These are phyloP conservation scores for Globisporangium iwayamae DNA, from an alignment of 352 stramenopile species.

Conservation along the genomic window DNA sequence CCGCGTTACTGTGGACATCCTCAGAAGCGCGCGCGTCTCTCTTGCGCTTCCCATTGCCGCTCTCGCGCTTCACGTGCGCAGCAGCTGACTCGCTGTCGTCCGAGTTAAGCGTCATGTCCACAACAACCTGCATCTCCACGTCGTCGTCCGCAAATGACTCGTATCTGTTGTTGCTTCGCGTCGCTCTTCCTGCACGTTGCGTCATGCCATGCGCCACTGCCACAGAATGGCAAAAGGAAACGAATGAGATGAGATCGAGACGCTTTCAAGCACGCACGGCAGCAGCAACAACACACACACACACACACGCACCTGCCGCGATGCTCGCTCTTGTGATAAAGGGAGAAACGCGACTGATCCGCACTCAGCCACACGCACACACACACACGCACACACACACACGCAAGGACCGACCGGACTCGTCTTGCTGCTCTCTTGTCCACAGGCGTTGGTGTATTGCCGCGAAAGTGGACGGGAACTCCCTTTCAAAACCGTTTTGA, in stretches of 20 bases:
- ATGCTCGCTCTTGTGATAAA: neutral
- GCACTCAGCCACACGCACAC: neutral
- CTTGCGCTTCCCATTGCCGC: slow-evolving; percentile 4
- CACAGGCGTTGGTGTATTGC: neutral
- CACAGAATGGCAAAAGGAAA: neutral
- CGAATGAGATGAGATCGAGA: neutral
- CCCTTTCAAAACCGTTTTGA: neutral
- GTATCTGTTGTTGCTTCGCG: neutral
- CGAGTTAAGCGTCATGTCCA: slow-evolving; percentile 3
- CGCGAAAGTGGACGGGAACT: neutral
- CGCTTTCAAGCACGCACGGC: neutral
- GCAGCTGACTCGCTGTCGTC: neutral
- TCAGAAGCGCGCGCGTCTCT: neutral
- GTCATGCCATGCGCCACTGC: neutral
- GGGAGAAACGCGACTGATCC: neutral
- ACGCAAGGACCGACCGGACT: neutral
- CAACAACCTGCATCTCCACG: neutral
- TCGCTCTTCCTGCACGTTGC: neutral
- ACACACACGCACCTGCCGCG: neutral
- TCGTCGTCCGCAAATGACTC: neutral
- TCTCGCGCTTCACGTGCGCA: slow-evolving; percentile 1
- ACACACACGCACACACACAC: no score
- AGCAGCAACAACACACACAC: neutral
- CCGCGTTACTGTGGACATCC: neutral
- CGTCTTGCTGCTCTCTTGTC: neutral